Evolutionary conservation across 2,329 filamentous ascomycete genomes (phyloP), one percentile per base, ranked within the genome.

Genomic region (Xylariaceae sp.): DNA sequence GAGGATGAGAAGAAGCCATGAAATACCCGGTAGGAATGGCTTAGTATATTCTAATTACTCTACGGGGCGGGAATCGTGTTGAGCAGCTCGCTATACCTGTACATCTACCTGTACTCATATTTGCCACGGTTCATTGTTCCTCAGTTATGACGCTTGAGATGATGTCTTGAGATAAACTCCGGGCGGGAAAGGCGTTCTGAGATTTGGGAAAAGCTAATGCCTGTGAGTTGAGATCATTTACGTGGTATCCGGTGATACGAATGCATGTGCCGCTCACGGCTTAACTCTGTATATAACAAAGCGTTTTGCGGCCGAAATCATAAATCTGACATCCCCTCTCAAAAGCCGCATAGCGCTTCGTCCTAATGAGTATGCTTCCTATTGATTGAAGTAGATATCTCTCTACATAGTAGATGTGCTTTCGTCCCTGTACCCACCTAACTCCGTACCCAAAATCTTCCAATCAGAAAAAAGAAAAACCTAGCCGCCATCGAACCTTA

Each of bases 1-100:
- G 87, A 90, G 74, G 83, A 81, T 64, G 85, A 89, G 77, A 82
- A 79, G 79, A 88, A 88, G 83, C 82, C 82, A 86, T 83, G 23
- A 84, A 73, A 65, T 62, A 54, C 50, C 52, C 20, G 40, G 44
- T 44, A 21, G 5, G n/a, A 54, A 44, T 26, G 9, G 46, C 50
- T 56, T 37, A 9, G 40, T 48, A 16, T 44, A 49, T 44, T n/a
- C 19, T 40, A 55, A 52, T 55, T 48, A 43, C 44, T 16, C 44
- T 37, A 47, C 19, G 32, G 46, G 67, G 69, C 68, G 67, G 68
- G 67, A 64, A 69, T 68, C 68, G 71, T 71, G 72, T 66, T 70
- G 61, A 62, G 63, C 65, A 65, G 58, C 69, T 65, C 68, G 65
- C 70, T 67, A 68, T 67, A 71, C 73, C 72, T 79, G 77, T 77